Percentiles rank a stretch among this genome's conserved stretches.
Conservation (phyloP, 2,329 filamentous ascomycete species). For the Metarhizium rileyi region DNA sequence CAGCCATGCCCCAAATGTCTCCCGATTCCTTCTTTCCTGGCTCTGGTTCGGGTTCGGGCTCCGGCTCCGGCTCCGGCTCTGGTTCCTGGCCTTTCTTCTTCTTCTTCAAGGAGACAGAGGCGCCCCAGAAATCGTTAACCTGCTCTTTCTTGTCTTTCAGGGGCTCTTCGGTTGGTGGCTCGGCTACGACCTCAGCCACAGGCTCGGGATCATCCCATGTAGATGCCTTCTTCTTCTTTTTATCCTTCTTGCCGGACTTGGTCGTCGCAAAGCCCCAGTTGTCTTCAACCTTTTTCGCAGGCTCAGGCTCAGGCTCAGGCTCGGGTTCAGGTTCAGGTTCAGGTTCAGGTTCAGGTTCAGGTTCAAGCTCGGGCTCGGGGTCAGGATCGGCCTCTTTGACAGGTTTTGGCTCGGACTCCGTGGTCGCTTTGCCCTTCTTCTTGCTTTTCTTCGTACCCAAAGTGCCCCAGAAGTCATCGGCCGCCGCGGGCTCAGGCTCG, state of each 20-base stretch:
- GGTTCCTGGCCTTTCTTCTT: conserved; percentile 14
- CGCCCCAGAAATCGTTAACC: conserved; percentile 18
- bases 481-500: background rate
- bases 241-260: conserved; percentile 21
- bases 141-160: conserved; percentile 13
- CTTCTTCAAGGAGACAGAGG: conserved; percentile 10
- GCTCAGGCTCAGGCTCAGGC: conserved; percentile 13
- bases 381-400: too few relatives aligned
- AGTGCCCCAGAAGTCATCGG: conserved; percentile 1
- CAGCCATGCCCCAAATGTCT: conserved; percentile 16
- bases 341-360: conserved; percentile 18
- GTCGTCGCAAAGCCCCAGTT: conserved; percentile 18
- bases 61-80: conserved; percentile 1
- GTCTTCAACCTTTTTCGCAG: conserved; percentile 21
- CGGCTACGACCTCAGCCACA: conserved; percentile 8
- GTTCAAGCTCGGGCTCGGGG: conserved; percentile 7
- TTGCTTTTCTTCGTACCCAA: conserved; percentile 16
- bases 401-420: too few relatives aligned
- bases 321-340: conserved; percentile 15
- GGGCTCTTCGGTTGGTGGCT: conserved; percentile 2
- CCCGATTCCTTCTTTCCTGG: conserved; percentile 21
- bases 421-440: conserved; percentile 26
- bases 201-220: conserved; percentile 15
- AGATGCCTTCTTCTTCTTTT: conserved; percentile 18
- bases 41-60: conserved; percentile 10